phyloP scores from a whole-genome alignment of 2,329 filamentous ascomycete genomes.

The Periconia sp. region DNA sequence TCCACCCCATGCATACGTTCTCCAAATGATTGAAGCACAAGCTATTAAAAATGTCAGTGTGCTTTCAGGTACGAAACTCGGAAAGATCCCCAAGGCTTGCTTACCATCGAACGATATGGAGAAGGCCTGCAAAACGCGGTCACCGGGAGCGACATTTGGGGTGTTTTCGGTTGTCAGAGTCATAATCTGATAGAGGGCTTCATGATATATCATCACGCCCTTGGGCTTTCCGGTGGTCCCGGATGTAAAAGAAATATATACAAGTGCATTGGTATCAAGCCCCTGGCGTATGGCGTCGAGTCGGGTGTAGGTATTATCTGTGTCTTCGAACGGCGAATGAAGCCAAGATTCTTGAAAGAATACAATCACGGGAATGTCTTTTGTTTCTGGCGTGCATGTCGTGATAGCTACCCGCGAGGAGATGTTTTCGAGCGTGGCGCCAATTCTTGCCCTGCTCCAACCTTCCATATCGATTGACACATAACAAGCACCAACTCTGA shows the following conservation, averaged over 20 bases:
- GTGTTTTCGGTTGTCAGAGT: too few species aligned
- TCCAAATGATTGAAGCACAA: conserved; percentile 4
- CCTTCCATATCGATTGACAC: conserved; percentile 14
- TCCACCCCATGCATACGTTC: conserved; percentile 1
- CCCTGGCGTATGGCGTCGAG: not conserved
- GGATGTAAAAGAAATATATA: conserved; percentile 20
- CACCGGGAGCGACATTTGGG: not conserved
- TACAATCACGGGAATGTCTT: conserved; percentile 1
- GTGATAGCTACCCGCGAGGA: conserved; percentile 1
- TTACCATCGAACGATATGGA: conserved; percentile 10
- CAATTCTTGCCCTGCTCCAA: conserved; percentile 7
- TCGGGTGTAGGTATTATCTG: not conserved
- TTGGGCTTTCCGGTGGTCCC: conserved; percentile 23
- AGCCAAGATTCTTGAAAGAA: conserved; percentile 9
- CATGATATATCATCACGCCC: conserved; percentile 14
- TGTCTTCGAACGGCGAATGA: not conserved
- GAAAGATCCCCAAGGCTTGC: too few species aligned
- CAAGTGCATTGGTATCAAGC: conserved; percentile 1
- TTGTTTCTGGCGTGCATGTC: not conserved
- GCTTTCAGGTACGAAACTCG: too few species aligned
- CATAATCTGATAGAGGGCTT: not conserved
- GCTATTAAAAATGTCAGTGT: too few species aligned
- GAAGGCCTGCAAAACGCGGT: conserved; percentile 1
- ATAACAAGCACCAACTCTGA: conserved; percentile 10
- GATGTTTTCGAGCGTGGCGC: conserved; percentile 1